Evolutionary conservation across 163 green algal species (phyloP).

Genomic region (Chlorella variabilis): DNA sequence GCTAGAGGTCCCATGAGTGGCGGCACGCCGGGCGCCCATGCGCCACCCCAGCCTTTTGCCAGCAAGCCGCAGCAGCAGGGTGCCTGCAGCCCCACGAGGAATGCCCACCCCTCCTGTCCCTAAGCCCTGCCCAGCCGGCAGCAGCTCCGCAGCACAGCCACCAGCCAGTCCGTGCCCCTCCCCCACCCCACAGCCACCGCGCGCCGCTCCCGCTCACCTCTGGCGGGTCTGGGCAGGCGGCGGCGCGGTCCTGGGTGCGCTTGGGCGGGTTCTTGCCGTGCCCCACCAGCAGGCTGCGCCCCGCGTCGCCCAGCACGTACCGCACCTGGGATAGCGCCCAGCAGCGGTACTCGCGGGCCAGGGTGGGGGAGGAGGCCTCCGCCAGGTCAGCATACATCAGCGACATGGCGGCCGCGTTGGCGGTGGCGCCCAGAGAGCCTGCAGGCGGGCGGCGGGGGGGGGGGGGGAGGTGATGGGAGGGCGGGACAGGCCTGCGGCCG

Average conservation of each 20-base stretch:
- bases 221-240: constrained; percentile 51
- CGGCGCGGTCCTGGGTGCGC: constrained; percentile 58
- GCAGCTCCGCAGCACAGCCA: neutral
- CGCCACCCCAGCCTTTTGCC: too few relatives aligned
- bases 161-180: neutral
- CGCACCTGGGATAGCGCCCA: constrained; percentile 60
- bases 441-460: neutral
- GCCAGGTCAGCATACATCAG: constrained; percentile 56
- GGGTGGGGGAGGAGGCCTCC: neutral
- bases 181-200: too few relatives aligned
- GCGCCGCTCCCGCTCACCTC: neutral
- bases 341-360: constrained; percentile 54
- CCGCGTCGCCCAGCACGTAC: constrained; percentile 66
- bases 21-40: neutral
- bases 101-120: too few relatives aligned
- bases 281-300: constrained; percentile 54
- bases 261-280: constrained; percentile 52
- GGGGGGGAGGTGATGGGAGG: neutral
- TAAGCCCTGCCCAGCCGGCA: too few relatives aligned
- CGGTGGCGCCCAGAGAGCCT: constrained; percentile 52
- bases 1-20: neutral
- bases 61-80: too few relatives aligned
- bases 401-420: constrained; percentile 59
- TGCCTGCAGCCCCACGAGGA: too few relatives aligned
- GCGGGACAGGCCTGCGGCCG: neutral